These are phyloP conservation scores for Lichina pygmaea DNA, from an alignment of 495 filamentous ascomycete species.

Conservation along the genomic window DNA sequence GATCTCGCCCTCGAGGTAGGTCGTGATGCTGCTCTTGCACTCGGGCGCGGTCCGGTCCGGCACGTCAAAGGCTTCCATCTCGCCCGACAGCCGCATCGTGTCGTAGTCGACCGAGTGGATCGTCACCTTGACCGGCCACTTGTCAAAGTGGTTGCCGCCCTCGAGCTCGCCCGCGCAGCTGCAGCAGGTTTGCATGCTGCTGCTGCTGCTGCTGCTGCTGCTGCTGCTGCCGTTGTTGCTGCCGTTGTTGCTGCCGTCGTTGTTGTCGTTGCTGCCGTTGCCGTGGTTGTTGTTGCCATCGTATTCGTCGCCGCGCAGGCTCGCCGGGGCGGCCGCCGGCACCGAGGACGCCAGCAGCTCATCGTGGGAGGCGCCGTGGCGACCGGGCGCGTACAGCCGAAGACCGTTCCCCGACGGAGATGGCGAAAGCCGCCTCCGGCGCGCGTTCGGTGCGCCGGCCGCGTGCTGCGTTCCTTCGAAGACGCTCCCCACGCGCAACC, in stretches of 20 bases:
- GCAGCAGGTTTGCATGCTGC: neutral
- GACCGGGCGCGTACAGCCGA: no score
- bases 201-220: neutral
- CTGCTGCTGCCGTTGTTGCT: neutral
- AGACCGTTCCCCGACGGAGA: neutral
- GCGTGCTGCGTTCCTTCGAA: conserved; percentile 37
- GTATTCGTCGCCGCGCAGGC: neutral
- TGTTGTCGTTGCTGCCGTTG: neutral
- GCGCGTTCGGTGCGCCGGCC: conserved; percentile 1
- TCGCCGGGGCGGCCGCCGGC: neutral
- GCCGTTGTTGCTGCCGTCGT: neutral
- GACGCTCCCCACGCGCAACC: conserved; percentile 34
- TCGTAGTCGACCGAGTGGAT: conserved; percentile 39
- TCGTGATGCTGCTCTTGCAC: conserved; percentile 36
- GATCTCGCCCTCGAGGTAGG: conserved; percentile 53
- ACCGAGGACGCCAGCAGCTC: neutral
- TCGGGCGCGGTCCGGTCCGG: conserved; percentile 26
- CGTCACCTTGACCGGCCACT: conserved; percentile 49
- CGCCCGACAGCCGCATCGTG: conserved; percentile 39
- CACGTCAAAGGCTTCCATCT: conserved; percentile 61
- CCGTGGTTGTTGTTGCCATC: neutral
- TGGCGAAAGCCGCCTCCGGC: conserved; percentile 3
- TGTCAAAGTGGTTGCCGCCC: conserved; percentile 12
- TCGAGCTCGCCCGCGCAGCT: conserved; percentile 14
- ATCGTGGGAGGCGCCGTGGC: neutral